Conservation (phyloP, 1,284 basidiomycete genomes). For the Xanthoconium separans region DNA sequence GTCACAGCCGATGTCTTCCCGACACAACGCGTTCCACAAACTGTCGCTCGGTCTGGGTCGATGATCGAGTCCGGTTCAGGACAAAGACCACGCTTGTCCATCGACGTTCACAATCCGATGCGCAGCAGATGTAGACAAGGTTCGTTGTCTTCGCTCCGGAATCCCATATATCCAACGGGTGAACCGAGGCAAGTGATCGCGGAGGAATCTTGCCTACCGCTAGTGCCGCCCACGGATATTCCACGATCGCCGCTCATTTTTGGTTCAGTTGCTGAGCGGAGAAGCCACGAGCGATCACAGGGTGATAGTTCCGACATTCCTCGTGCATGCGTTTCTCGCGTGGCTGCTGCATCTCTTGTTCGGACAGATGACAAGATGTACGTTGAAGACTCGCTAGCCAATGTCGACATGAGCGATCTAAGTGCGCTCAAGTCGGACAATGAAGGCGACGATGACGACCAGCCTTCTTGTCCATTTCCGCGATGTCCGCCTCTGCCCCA, state of each 20-base stretch:
- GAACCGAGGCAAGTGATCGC: slow-evolving; percentile 16
- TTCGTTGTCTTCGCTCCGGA: slow-evolving; percentile 33
- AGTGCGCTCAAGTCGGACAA: slow-evolving; percentile 30
- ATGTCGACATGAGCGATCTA: slow-evolving; percentile 32
- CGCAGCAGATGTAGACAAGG: slow-evolving; percentile 27
- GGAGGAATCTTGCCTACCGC: slow-evolving; percentile 14
- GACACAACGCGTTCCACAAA: slow-evolving; percentile 18
- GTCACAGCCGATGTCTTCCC: slow-evolving; percentile 19
- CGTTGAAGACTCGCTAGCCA: slow-evolving; percentile 28
- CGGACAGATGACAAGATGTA: slow-evolving; percentile 5
- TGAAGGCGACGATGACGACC: slow-evolving; percentile 28
- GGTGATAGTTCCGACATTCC: slow-evolving; percentile 21
- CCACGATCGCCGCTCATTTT: slow-evolving; percentile 10
- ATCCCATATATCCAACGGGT: slow-evolving; percentile 16
- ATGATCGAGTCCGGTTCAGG: slow-evolving; percentile 17
- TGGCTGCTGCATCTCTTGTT: background rate
- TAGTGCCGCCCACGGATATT: background rate
- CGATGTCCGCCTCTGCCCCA: slow-evolving; percentile 25
- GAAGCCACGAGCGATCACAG: slow-evolving; percentile 8
- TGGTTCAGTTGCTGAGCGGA: slow-evolving; percentile 7
- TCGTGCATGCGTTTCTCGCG: slow-evolving; percentile 17
- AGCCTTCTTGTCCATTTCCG: slow-evolving; percentile 27
- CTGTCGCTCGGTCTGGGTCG: slow-evolving; percentile 19
- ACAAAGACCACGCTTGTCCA: slow-evolving; percentile 20
- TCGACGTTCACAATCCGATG: slow-evolving; percentile 14